Conservation (phyloP, 768 basidiomycete species). For the Boletus edulis region DNA sequence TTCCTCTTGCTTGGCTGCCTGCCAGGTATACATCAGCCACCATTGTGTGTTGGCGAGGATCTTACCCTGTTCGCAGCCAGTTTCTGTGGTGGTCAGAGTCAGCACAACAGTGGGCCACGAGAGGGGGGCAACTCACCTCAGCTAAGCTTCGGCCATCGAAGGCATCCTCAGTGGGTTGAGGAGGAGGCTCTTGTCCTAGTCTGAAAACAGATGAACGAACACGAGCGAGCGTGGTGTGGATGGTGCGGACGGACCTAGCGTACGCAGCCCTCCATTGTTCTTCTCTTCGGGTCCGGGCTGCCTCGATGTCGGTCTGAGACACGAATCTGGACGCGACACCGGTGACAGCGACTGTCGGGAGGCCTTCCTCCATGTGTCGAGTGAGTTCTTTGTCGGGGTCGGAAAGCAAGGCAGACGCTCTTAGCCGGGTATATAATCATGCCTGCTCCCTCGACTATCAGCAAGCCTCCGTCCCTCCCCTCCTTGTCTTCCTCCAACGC, state of each 20-base stretch:
- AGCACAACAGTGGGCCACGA: slow-evolving; percentile 9
- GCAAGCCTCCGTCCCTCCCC: slow-evolving; percentile 19
- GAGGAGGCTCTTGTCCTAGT: slow-evolving; percentile 82
- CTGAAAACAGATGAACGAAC: slow-evolving; percentile 34
- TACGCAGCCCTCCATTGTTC: slow-evolving; percentile 92
- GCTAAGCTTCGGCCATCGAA: slow-evolving; percentile 86
- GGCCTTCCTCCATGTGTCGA: slow-evolving; percentile 56
- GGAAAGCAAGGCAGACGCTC: slow-evolving; percentile 14
- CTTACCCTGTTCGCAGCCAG: slow-evolving; percentile 83
- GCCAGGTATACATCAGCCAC: slow-evolving; percentile 9
- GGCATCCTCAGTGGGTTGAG: slow-evolving; percentile 68
- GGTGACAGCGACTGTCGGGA: slow-evolving; percentile 71
- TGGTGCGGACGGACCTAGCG: slow-evolving; percentile 50
- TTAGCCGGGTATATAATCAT: not conserved
- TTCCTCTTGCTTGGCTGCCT: slow-evolving; percentile 91
- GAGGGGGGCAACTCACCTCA: slow-evolving; percentile 57
- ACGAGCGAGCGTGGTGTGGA: not conserved
- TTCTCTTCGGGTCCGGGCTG: slow-evolving; percentile 66
- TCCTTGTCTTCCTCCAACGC: slow-evolving; percentile 27
- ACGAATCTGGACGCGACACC: slow-evolving; percentile 84
- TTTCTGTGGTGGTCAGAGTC: slow-evolving; percentile 51
- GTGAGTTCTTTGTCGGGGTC: slow-evolving; percentile 15
- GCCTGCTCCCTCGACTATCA: slow-evolving; percentile 3
- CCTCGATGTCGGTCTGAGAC: slow-evolving; percentile 74
- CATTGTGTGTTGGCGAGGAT: slow-evolving; percentile 5